Percentiles rank a stretch among this genome's conserved stretches.
These are phyloP conservation scores for Mucor indicus DNA, from an alignment of 371 early-diverging fungal genomes.

Conservation along the genomic window DNA sequence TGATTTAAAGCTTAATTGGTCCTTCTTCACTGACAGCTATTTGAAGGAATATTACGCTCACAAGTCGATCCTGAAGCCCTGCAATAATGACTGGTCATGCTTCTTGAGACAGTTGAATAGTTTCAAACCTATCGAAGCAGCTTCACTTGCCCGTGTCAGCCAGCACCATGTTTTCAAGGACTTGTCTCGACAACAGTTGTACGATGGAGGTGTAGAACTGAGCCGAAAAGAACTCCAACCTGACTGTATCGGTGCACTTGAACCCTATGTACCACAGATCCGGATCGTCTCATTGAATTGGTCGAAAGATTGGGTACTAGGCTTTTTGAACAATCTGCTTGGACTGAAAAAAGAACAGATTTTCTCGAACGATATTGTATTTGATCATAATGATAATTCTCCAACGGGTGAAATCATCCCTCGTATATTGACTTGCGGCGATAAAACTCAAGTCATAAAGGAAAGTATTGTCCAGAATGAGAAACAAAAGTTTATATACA, in stretches of 20 bases:
- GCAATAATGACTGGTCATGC: not conserved
- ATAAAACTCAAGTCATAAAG: constrained; percentile 24
- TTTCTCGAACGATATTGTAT: constrained; percentile 32
- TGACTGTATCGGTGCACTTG: constrained; percentile 13
- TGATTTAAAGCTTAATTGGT: constrained; percentile 28
- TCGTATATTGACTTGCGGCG: constrained; percentile 23
- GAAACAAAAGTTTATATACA: constrained; percentile 13
- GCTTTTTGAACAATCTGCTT: constrained; percentile 14
- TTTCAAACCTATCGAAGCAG: constrained; percentile 23
- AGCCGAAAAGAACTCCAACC: constrained; percentile 12
- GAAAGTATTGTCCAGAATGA: constrained; percentile 8
- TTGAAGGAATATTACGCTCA: constrained; percentile 29
- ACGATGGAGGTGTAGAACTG: constrained; percentile 5
- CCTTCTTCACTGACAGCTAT: constrained; percentile 32
- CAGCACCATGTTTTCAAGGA: constrained; percentile 27
- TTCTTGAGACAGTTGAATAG: constrained; percentile 15
- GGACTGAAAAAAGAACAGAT: constrained; percentile 18
- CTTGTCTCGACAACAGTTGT: constrained; percentile 16
- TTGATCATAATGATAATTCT: constrained; percentile 7
- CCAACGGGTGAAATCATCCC: constrained; percentile 32
- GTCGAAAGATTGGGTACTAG: constrained; percentile 51
- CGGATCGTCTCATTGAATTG: constrained; percentile 39
- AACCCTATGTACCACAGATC: constrained; percentile 3
- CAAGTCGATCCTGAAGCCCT: not conserved
- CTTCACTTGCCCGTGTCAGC: constrained; percentile 29